Percentiles rank a stretch among this genome's conserved stretches.
phyloP scores from a whole-genome alignment of 2,329 filamentous ascomycete species.

The Proliferodiscus dingleyae region DNA sequence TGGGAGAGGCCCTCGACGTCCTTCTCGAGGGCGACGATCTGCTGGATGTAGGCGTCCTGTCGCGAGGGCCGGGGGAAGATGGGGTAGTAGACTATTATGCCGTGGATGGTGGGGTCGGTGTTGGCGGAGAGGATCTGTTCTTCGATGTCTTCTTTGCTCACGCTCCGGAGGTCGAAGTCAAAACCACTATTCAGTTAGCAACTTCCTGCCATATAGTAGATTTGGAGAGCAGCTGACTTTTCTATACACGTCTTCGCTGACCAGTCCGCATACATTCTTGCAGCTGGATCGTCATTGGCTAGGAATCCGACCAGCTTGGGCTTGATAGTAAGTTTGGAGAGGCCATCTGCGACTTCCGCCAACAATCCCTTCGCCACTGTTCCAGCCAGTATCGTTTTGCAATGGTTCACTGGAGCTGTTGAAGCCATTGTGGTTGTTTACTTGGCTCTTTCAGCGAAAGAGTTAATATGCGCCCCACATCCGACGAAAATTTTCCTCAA shows the following conservation, averaged over 20 bases:
- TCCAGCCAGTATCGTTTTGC: conserved; percentile 89
- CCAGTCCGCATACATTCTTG: conserved; percentile 92
- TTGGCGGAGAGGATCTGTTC: conserved; percentile 85
- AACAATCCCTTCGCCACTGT: conserved; percentile 81
- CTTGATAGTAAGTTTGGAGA: conserved; percentile 65
- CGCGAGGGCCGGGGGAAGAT: conserved; percentile 77
- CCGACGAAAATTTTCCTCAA: too few species aligned
- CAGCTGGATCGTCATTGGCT: conserved; percentile 85
- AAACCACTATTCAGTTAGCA: conserved; percentile 63
- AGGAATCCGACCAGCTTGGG: conserved; percentile 88
- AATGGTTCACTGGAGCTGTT: conserved; percentile 43
- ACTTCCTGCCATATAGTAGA: neutral
- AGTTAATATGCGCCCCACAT: too few species aligned
- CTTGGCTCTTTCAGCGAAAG: too few species aligned
- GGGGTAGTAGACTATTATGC: conserved; percentile 95
- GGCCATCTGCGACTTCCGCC: conserved; percentile 69
- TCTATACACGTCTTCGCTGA: conserved; percentile 94
- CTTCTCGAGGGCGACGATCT: conserved; percentile 83
- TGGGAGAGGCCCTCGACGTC: conserved; percentile 95
- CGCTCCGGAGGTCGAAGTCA: conserved; percentile 76
- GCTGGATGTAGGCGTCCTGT: conserved; percentile 93
- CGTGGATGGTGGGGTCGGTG: conserved; percentile 69
- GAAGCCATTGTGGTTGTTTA: conserved; percentile 10
- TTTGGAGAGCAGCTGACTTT: conserved; percentile 60
- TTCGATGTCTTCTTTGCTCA: conserved; percentile 85